These are phyloP conservation scores for Verticillium dahliae DNA, from an alignment of 2,329 filamentous ascomycete species.

Conservation along the genomic window DNA sequence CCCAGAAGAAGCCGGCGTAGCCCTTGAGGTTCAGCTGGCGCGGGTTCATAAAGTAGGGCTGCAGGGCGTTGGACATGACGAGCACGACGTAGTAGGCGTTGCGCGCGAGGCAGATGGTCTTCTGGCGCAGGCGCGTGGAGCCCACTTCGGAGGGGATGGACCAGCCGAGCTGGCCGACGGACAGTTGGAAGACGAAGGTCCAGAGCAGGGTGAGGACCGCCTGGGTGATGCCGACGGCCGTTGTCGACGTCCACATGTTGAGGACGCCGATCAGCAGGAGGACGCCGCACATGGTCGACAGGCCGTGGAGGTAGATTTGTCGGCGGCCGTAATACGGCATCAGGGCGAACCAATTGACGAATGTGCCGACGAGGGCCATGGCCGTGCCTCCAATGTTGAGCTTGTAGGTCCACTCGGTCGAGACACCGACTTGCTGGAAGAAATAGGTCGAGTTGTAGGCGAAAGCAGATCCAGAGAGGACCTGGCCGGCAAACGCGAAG, in stretches of 20 bases:
- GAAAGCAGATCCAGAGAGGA: slow-evolving; percentile 20
- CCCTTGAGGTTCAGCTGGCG: slow-evolving; percentile 25
- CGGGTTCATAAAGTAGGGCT: slow-evolving; percentile 13
- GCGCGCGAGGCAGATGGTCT: slow-evolving; percentile 22
- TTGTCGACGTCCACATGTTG: slow-evolving; percentile 27
- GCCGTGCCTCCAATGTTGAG: slow-evolving; percentile 23
- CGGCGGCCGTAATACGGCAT: slow-evolving; percentile 32
- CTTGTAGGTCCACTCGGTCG: slow-evolving; percentile 14
- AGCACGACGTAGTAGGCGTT: slow-evolving; percentile 19
- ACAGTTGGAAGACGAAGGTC: slow-evolving; percentile 21
- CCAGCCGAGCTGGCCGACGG: slow-evolving; percentile 26
- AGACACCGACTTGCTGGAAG: slow-evolving; percentile 25
- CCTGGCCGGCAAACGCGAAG: slow-evolving; percentile 21
- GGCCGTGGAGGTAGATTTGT: slow-evolving; percentile 31
- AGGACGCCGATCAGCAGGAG: slow-evolving; percentile 31
- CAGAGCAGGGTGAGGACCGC: slow-evolving; percentile 19
- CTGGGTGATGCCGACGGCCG: slow-evolving; percentile 24
- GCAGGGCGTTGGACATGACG: slow-evolving; percentile 15
- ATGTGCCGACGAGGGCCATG: slow-evolving; percentile 32
- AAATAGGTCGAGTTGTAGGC: slow-evolving; percentile 29
- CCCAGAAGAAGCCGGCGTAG: slow-evolving; percentile 29
- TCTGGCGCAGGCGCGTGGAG: slow-evolving; percentile 24
- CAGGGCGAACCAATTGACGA: slow-evolving; percentile 31
- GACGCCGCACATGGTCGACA: slow-evolving; percentile 26
- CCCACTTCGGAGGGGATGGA: slow-evolving; percentile 24